Percentiles rank a stretch among this genome's conserved stretches.
Conservation (phyloP, 2,329 filamentous ascomycete genomes). For the Cryphonectria radicalis region DNA sequence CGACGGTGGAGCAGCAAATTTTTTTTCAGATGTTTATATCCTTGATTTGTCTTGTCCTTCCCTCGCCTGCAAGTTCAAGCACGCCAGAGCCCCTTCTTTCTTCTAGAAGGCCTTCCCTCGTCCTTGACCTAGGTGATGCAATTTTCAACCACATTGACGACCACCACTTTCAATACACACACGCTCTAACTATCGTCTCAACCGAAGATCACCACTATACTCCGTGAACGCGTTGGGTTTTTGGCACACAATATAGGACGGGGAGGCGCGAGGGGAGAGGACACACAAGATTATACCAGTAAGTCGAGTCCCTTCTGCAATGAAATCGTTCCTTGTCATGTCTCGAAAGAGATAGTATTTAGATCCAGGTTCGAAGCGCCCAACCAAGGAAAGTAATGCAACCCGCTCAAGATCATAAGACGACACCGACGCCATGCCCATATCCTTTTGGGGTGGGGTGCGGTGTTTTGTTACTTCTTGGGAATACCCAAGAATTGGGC, state of each 20-base stretch:
- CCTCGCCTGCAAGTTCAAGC: neutral
- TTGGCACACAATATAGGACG: neutral
- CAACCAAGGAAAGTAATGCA: neutral
- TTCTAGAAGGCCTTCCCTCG: slow-evolving; percentile 4
- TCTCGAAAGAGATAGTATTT: neutral
- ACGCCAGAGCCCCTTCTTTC: neutral
- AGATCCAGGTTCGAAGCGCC: neutral
- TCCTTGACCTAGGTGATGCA: slow-evolving; percentile 5
- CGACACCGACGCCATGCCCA: neutral
- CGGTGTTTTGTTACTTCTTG: neutral
- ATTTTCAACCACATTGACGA: slow-evolving; percentile 4
- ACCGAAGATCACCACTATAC: neutral
- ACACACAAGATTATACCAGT: neutral
- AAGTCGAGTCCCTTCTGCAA: neutral
- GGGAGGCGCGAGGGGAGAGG: neutral
- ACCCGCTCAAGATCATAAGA: neutral
- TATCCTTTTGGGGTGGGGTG: neutral
- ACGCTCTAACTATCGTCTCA: neutral
- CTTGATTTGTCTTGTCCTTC: neutral
- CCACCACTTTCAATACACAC: neutral
- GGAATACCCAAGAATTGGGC: neutral
- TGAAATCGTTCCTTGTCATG: neutral
- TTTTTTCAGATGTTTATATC: neutral
- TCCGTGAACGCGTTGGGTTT: neutral
- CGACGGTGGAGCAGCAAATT: neutral